Percentiles rank a stretch among this genome's conserved stretches.
phyloP scores from a whole-genome alignment of 2,329 filamentous ascomycete species.

The Ascocoryne sarcoides region DNA sequence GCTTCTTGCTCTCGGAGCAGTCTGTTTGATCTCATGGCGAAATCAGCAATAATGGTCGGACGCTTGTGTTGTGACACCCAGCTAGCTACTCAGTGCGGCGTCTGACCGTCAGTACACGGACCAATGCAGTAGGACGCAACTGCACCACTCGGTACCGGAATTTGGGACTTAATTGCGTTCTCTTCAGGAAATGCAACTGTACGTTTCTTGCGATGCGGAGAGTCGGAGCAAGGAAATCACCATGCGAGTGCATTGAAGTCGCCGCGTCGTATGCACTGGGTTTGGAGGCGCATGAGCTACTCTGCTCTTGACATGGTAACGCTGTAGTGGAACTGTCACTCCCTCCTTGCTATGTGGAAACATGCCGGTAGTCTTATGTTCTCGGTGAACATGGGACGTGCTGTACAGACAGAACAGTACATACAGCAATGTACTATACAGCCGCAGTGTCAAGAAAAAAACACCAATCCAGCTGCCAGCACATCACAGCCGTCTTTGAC shows the following conservation, averaged over 20 bases:
- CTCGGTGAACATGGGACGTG: too few species aligned
- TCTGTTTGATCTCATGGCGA: constrained; percentile 20
- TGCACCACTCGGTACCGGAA: constrained; percentile 24
- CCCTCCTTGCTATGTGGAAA: too few species aligned
- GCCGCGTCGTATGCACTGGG: constrained; percentile 15
- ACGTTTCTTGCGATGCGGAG: too few species aligned
- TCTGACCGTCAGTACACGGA: constrained; percentile 25
- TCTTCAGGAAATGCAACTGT: too few species aligned
- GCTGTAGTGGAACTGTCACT: constrained; percentile 21
- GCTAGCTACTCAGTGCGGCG: constrained; percentile 11
- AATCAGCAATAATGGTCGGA: constrained; percentile 12
- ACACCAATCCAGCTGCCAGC: constrained; percentile 11
- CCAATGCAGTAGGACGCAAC: constrained; percentile 22
- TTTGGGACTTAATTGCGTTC: too few species aligned
- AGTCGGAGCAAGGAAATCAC: too few species aligned
- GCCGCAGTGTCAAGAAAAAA: too few species aligned
- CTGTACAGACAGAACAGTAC: too few species aligned
- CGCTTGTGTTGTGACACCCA: constrained; percentile 19
- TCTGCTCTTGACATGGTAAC: constrained; percentile 18
- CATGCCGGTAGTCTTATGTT: too few species aligned
- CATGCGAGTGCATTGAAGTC: constrained; percentile 14
- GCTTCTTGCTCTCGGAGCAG: constrained; percentile 9
- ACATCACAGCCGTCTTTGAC: constrained; percentile 8
- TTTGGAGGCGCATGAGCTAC: constrained; percentile 14
- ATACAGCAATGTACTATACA: too few species aligned